A percentile compares a stretch with the other conserved stretches of the same genome.
These are phyloP conservation scores for Macrolepiota albuminosa DNA, from an alignment of 768 basidiomycete species.

Conservation along the genomic window DNA sequence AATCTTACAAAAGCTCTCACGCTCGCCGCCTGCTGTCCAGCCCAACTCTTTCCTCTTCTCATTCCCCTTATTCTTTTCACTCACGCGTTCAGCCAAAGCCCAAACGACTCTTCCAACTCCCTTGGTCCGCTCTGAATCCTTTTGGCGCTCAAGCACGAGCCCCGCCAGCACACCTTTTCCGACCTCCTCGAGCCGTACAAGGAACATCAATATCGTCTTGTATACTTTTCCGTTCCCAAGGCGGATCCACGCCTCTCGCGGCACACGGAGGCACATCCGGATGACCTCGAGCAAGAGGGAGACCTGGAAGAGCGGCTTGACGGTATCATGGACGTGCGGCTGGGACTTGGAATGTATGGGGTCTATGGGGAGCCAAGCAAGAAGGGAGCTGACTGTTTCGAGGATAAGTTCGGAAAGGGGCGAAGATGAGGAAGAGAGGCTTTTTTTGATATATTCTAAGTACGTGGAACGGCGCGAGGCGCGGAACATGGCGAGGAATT, in stretches of 20 bases:
- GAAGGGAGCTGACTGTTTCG: neutral
- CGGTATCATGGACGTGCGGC: neutral
- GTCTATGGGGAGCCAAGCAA: constrained; percentile 2
- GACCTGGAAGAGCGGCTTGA: neutral
- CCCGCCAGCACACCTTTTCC: neutral
- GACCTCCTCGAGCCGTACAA: neutral
- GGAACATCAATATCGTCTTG: neutral
- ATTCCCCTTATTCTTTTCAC: neutral
- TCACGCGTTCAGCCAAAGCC: neutral
- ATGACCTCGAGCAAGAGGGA: constrained; percentile 10
- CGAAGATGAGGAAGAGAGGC: neutral
- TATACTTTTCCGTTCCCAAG: neutral
- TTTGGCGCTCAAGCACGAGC: neutral
- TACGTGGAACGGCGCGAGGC: neutral
- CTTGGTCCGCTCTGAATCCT: neutral
- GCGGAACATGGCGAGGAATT: neutral
- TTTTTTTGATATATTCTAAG: neutral
- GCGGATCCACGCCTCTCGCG: neutral
- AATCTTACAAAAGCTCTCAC: neutral
- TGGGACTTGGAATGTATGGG: neutral
- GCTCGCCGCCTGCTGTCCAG: neutral
- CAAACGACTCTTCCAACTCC: constrained; percentile 3
- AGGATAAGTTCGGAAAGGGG: neutral
- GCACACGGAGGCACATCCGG: constrained; percentile 1
- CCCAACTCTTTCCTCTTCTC: neutral